Conservation (phyloP, 371 early-diverging fungal genomes). For the Nematocida major region DNA sequence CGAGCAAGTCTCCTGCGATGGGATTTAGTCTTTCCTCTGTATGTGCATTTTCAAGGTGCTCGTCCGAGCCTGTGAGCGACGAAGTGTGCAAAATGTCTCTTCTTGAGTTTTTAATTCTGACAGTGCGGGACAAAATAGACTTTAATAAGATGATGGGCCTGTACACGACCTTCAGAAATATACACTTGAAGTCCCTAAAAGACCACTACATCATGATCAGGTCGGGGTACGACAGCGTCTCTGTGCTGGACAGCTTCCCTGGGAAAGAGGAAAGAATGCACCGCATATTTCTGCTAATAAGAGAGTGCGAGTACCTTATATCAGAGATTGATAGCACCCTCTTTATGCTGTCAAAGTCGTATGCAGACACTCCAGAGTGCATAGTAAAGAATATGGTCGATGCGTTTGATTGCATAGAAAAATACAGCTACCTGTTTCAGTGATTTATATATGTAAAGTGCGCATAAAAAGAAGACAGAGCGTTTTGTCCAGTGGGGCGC, state of each 20-base stretch:
- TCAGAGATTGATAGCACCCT: not conserved
- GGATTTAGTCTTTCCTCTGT: constrained; percentile 32
- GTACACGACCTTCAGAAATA: not conserved
- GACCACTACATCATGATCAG: constrained; percentile 27
- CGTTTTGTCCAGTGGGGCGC: not conserved
- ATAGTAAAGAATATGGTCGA: constrained; percentile 1
- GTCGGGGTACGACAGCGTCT: constrained; percentile 1
- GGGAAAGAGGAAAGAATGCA: constrained; percentile 2
- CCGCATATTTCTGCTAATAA: not conserved
- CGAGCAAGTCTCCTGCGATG: not conserved
- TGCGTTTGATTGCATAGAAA: not conserved
- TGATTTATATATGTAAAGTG: not conserved
- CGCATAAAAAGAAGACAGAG: constrained; percentile 4
- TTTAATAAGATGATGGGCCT: not conserved
- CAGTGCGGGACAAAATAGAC: not conserved
- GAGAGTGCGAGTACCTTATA: not conserved
- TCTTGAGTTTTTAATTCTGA: constrained; percentile 20
- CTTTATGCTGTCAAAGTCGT: not conserved
- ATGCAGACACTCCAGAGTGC: constrained; percentile 22
- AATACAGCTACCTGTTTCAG: constrained; percentile 18
- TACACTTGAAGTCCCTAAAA: not conserved
- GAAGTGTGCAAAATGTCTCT: constrained; percentile 1
- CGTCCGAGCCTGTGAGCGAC: not conserved
- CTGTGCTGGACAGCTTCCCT: not conserved
- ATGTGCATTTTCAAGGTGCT: not conserved